Evolutionary conservation across 2,329 filamentous ascomycete genomes (phyloP).

Genomic region (Diaporthe batatas): DNA sequence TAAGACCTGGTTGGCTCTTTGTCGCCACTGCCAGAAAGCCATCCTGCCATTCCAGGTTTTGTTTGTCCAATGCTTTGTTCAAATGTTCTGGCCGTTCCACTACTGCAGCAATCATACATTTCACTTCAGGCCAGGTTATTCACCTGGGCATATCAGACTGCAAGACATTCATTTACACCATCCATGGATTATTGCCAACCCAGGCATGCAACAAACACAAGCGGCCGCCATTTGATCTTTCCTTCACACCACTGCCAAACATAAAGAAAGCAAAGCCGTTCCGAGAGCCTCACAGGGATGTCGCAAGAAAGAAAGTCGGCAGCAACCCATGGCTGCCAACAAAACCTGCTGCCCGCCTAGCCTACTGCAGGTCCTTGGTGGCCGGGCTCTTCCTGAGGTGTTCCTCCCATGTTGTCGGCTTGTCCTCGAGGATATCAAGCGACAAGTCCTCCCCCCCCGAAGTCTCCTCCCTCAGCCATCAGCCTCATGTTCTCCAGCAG

Average conservation of each 20-base stretch:
- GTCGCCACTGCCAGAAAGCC: not conserved
- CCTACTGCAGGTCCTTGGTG: conserved; percentile 54
- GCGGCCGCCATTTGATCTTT: too few relatives aligned
- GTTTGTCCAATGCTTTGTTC: not conserved
- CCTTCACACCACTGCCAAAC: not conserved
- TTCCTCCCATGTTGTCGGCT: conserved; percentile 58
- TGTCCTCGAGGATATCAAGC: conserved; percentile 53
- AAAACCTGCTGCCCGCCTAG: conserved; percentile 41
- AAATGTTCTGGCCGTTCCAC: not conserved
- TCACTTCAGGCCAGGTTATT: not conserved
- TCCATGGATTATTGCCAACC: not conserved
- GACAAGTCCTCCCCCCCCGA: conserved; percentile 59
- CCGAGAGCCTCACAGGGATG: not conserved
- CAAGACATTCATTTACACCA: not conserved
- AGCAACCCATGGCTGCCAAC: too few relatives aligned
- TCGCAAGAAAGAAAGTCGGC: not conserved
- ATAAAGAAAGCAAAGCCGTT: too few relatives aligned
- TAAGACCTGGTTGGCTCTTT: conserved; percentile 20
- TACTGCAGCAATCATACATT: not conserved
- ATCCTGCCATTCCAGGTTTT: not conserved
- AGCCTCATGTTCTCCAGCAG: conserved; percentile 67
- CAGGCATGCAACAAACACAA: not conserved
- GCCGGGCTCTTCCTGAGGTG: conserved; percentile 51
- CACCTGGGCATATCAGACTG: not conserved
- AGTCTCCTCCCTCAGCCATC: conserved; percentile 66